Evolutionary conservation across 352 stramenopile species (phyloP), one percentile per base, ranked within the genome.

Genomic region (Phytophthora foliorum): DNA sequence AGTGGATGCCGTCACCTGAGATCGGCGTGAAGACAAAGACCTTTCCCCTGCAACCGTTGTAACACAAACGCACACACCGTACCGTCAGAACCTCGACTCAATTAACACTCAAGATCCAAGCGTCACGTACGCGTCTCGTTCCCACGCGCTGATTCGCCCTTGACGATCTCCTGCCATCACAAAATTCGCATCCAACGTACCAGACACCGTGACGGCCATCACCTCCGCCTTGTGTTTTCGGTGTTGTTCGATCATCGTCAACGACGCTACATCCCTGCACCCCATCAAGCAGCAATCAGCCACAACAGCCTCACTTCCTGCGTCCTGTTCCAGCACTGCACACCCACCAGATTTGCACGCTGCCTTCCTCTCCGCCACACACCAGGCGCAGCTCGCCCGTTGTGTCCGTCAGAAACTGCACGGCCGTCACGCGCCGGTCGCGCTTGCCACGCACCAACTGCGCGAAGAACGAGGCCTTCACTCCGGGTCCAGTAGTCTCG

Each of bases 321-420:
- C 29, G 21, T 6, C 19, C 25, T 46, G 10, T 14, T 14, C 42
- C 25, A 19, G 1, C 10, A 62, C 29, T 34, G n/a, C 25, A 13
- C 2, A 78, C 60, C 14, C 60, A 92, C 87, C 87, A 94, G 29
- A 94, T 74, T 71, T 94, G 87, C 27, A 94, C 79, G 27, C 77
- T 71, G 24, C 83, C 87, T 70, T 92, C 87, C 55, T 94, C 87
- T 31, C 83, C 84, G 4, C 67, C 76, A 34, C 83, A 92, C 32
- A 91, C 62, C 10, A 94, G 17, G 3, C 63, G 74, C 32, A 89
- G 45, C 13, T 82, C 66, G 3, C 66, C 69, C 6, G 53, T 65
- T 17, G 51, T 13, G 44, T 86, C 60, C 34, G 53, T 64, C 8
- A 91, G 31, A 48, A 90, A 88, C 21, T 78, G 71, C 34, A 94